A percentile compares a stretch with the other conserved stretches of the same genome.
Evolutionary conservation across 176 grass and related monocot species (phyloP).

Genomic region (Chloris gayana): DNA sequence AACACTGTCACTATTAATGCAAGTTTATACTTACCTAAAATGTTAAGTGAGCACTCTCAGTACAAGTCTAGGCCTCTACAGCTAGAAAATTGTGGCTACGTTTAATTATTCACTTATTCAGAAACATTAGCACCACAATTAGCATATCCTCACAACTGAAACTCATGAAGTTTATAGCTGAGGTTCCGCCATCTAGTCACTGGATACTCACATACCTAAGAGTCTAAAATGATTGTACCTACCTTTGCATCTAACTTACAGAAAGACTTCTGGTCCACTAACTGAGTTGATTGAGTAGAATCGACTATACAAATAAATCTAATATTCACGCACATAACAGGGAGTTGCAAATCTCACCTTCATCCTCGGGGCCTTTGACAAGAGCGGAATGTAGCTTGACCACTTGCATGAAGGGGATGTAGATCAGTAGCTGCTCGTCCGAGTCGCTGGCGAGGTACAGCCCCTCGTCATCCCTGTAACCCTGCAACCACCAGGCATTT

Average conservation of each 20-base stretch:
- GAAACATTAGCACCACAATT: not conserved
- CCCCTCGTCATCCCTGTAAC: constrained; percentile 78
- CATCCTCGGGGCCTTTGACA: constrained; percentile 83
- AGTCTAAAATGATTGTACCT: not conserved
- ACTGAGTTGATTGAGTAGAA: not conserved
- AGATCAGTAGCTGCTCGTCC: constrained; percentile 84
- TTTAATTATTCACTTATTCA: not conserved
- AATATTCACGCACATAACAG: not conserved
- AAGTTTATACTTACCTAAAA: constrained; percentile 5
- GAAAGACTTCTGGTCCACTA: not conserved
- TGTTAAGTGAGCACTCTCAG: not conserved
- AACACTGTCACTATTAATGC: not conserved
- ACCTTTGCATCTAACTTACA: not conserved
- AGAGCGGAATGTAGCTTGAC: constrained; percentile 85
- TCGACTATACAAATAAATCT: not conserved
- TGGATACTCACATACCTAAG: not conserved
- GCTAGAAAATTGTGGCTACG: no score
- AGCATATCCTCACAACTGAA: not conserved
- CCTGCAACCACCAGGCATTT: constrained; percentile 44
- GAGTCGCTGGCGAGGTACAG: constrained; percentile 87
- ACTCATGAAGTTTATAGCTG: not conserved
- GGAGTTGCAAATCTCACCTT: constrained; percentile 52
- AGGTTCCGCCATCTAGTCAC: not conserved
- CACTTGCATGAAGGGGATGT: constrained; percentile 89
- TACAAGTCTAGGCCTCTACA: not conserved